Percentiles rank a stretch among this genome's conserved stretches.
Evolutionary conservation across 352 stramenopile genomes (phyloP).

Genomic region (Phytophthora hybrid): DNA sequence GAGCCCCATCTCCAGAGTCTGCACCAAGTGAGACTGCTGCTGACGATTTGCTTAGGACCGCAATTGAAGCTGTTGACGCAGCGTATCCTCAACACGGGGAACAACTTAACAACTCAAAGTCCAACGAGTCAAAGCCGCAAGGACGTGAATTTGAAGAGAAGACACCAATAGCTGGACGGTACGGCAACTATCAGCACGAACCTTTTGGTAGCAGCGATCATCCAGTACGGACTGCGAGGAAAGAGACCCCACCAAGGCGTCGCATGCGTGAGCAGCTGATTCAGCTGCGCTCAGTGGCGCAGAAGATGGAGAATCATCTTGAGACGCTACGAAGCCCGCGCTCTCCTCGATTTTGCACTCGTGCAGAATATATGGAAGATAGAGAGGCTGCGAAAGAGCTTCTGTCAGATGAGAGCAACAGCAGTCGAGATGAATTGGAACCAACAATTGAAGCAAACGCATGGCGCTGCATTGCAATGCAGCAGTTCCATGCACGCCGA

Average conservation of each 20-base stretch:
- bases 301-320: conserved; percentile 33
- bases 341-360: conserved; percentile 15
- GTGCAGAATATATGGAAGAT: neutral
- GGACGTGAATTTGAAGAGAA: neutral
- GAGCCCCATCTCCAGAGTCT: neutral
- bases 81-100: conserved; percentile 3
- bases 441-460: conserved; percentile 4
- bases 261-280: conserved; percentile 31
- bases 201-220: neutral
- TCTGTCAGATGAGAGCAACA: neutral
- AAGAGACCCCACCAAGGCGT: neutral
- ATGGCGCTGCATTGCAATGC: conserved; percentile 27
- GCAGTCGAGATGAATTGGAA: neutral
- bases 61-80: conserved; percentile 17
- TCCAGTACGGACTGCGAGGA: neutral
- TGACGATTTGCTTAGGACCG: conserved; percentile 12
- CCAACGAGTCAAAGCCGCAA: too few species aligned
- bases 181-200: too few species aligned
- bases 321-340: conserved; percentile 24
- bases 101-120: neutral
- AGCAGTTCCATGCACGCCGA: conserved; percentile 30
- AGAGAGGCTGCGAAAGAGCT: neutral
- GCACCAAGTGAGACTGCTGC: conserved; percentile 12
- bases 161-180: too few species aligned
- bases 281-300: conserved; percentile 23